Percentiles rank a stretch among this genome's conserved stretches.
phyloP scores from a whole-genome alignment of 176 grass and related monocot species.

The Pharus latifolius region DNA sequence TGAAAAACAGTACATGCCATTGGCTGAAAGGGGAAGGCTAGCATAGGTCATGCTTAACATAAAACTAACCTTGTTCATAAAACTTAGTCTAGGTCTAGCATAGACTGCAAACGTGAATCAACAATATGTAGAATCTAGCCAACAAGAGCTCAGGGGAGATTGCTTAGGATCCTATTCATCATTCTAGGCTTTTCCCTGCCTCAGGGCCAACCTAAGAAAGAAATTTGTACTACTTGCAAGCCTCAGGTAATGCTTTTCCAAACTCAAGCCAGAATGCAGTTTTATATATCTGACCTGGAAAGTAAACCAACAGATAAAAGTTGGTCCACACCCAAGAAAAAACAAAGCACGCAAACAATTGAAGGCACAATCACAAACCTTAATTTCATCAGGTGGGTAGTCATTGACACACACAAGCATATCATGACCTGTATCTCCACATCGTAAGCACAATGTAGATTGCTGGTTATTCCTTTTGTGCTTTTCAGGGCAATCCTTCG shows the following conservation, averaged over 20 bases:
- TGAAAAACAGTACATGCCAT: not conserved
- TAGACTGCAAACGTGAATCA: not conserved
- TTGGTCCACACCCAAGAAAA: not conserved
- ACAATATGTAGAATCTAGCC: not conserved
- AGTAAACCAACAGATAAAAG: not conserved
- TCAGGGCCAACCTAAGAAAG: not conserved
- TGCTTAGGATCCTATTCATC: not conserved
- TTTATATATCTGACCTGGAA: not conserved
- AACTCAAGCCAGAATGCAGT: too few relatives aligned
- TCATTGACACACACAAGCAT: constrained; percentile 74
- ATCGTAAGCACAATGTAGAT: constrained; percentile 63
- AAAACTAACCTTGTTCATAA: not conserved
- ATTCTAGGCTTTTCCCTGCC: not conserved
- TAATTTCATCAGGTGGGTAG: constrained; percentile 61
- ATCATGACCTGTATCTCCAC: constrained; percentile 69
- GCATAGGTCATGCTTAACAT: too few relatives aligned
- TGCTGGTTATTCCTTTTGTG: constrained; percentile 48
- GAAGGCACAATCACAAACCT: constrained; percentile 33
- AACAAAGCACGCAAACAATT: constrained; percentile 1
- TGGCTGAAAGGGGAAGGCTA: not conserved
- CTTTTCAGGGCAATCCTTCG: constrained; percentile 88
- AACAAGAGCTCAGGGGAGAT: too few relatives aligned
- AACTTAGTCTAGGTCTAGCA: not conserved
- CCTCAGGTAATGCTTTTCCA: too few relatives aligned
- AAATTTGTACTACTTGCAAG: not conserved